Percentiles rank a stretch among this genome's conserved stretches.
These are phyloP conservation scores for Globisporangium lucens DNA, from an alignment of 352 stramenopile species.

Conservation along the genomic window DNA sequence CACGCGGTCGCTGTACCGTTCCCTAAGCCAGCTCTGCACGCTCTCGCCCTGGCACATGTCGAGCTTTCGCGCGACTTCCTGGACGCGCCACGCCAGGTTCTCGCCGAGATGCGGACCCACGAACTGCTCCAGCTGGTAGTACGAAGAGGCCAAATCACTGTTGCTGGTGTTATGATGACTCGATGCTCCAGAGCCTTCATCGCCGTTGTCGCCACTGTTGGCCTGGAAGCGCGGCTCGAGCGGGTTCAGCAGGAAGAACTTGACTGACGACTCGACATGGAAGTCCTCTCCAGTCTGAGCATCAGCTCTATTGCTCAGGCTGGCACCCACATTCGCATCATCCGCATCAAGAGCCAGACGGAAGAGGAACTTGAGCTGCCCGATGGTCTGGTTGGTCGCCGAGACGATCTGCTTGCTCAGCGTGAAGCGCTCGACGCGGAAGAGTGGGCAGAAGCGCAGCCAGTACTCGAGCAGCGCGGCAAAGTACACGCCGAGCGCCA, in stretches of 20 bases:
- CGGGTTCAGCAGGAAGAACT: constrained; percentile 72
- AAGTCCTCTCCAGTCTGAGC: constrained; percentile 27
- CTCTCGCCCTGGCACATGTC: constrained; percentile 51
- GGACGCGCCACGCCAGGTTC: constrained; percentile 66
- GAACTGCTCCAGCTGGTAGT: constrained; percentile 56
- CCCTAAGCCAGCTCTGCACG: constrained; percentile 47
- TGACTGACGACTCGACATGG: constrained; percentile 78
- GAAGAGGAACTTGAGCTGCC: constrained; percentile 79
- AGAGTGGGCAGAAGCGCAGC: constrained; percentile 47
- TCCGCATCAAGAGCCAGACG: constrained; percentile 15
- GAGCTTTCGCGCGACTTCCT: constrained; percentile 68
- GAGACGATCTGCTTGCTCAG: constrained; percentile 65
- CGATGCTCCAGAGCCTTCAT: not conserved
- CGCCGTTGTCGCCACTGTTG: no score
- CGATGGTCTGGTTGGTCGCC: constrained; percentile 53
- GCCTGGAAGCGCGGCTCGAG: constrained; percentile 11
- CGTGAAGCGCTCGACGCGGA: constrained; percentile 41
- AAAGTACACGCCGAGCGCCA: constrained; percentile 74
- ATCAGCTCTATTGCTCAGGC: not conserved
- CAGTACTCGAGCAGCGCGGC: constrained; percentile 68
- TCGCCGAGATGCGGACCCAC: constrained; percentile 70
- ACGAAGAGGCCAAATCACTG: not conserved
- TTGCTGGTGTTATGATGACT: not conserved
- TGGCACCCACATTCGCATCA: not conserved
- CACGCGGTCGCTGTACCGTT: constrained; percentile 50